These are phyloP conservation scores for Albatrellus sp. DNA, from an alignment of 1,284 basidiomycete species.

Conservation along the genomic window DNA sequence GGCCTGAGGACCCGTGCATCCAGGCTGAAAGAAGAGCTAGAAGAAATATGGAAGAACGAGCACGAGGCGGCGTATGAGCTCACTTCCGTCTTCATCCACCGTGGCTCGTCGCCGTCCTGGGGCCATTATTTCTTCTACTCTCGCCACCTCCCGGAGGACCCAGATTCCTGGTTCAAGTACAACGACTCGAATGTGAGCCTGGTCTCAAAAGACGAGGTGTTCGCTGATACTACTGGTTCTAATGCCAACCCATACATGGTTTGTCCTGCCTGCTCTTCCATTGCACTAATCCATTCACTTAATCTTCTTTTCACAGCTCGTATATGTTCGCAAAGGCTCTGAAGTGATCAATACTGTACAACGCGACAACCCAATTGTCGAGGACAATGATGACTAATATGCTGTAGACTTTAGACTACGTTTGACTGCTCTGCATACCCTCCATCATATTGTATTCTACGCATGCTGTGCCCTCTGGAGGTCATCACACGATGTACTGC, in stretches of 20 bases:
- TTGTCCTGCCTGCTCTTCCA: slow-evolving; percentile 16
- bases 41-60: slow-evolving; percentile 68
- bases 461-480: background rate
- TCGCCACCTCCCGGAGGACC: slow-evolving; percentile 60
- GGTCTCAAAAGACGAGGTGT: slow-evolving; percentile 64
- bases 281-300: background rate
- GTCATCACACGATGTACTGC: background rate
- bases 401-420: slow-evolving; percentile 1
- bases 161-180: slow-evolving; percentile 90
- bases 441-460: background rate
- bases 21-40: slow-evolving; percentile 57
- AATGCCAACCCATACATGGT: slow-evolving; percentile 79
- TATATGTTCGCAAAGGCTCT: slow-evolving; percentile 66
- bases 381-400: slow-evolving; percentile 17
- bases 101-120: slow-evolving; percentile 73
- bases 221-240: slow-evolving; percentile 69
- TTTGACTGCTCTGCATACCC: background rate
- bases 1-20: slow-evolving; percentile 41
- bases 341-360: slow-evolving; percentile 71
- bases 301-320: slow-evolving; percentile 35
- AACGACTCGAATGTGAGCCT: slow-evolving; percentile 78
- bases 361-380: slow-evolving; percentile 21
- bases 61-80: slow-evolving; percentile 74
- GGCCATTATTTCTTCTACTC: slow-evolving; percentile 89
- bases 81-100: slow-evolving; percentile 93